Evolutionary conservation across 2,329 filamentous ascomycete genomes (phyloP), one percentile per base, ranked within the genome.

Genomic region (Colletotrichum chrysophilum): DNA sequence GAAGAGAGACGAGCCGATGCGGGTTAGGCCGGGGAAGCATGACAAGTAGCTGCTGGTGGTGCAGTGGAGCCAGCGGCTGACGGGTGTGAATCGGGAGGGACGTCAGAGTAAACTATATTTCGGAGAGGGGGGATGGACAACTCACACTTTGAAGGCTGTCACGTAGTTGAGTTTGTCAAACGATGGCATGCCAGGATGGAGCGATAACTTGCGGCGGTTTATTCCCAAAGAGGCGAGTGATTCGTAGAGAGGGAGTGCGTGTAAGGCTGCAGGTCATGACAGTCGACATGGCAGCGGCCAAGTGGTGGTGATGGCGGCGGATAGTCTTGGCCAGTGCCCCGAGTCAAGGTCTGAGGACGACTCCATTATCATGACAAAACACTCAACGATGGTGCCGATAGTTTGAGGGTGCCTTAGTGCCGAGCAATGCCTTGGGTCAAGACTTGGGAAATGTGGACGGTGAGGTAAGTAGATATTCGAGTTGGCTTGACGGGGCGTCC

Each of bases 41-140:
- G 70, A 61, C 74, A 34, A 64, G n/a, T 56, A 48, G 56, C 52
- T 21, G 48, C 61, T 52, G 43, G 3, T 52, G 43, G 26, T 28
- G 55, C 21, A 52, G 70, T 69, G 70, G 65, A 65, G 34, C 65
- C 58, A 65, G 74, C 58, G 70, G 74, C 56, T 38, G 70, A 65
- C 74, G 70, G 70, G 28, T 58, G 64, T 68, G 65, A 56, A 32
- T 74, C 65, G 65, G 48, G 58, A 66, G 43, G 61, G 28, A 66
- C 43, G 58, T 74, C 64, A 65, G 70, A 60, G 56, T 48, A 73
- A 65, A 74, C 58, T 60, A 74, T 69, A 65, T 36, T 65, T 64
- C 21, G 56, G 52, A 34, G 30, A 26, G 16, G 28, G 58, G 68
- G 21, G 10, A 64, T 26, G 67, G 58, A 69, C 64, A 68, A 52